Evolutionary conservation across 2,329 filamentous ascomycete species (phyloP), one percentile per base, ranked within the genome.

Genomic region (Dothideomycetidae sp.): DNA sequence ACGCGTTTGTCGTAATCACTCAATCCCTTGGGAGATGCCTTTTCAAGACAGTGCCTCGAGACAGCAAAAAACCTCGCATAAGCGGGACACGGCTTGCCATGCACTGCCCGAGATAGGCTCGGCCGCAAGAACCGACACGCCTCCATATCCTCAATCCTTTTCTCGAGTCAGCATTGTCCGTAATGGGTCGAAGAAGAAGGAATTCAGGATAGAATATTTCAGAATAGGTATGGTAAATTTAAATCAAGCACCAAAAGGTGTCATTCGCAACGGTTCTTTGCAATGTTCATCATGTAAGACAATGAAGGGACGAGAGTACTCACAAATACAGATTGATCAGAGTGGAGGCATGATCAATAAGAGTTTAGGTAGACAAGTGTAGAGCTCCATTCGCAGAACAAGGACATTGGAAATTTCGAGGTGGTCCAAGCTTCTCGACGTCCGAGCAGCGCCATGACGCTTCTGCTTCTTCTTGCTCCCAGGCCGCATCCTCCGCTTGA

Each of bases 191-290:
- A 15, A 12, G 33, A 10, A n/a, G 19, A 30, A n/a, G n/a, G n/a
- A n/a, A n/a, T n/a, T n/a, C n/a, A n/a, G n/a, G n/a, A n/a, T n/a
- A n/a, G n/a, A n/a, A 29, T 23, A 29, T 29, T 44, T 62, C 57
- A 62, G 57, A 43, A 48, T 45, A 46, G 48, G 53, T 48, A 53
- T 50, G 49, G 54, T 54, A 56, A 55, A 61, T 63, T 66, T 68
- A 66, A 73, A 63, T 58, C 60, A 60, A 59, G 7, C 21, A 59
- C 56, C 57, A 53, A 51, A 53, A 54, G 63, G 61, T 62, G 64
- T 76, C 71, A 73, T 70, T 69, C 71, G 73, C 73, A 77, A 73
- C 73, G 73, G 73, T 78, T 77, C 73, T 75, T 62, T 46, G 33
- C 37, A 37, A 29, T 35, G 39, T 43, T 49, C 47, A 49, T 49